Conservation (phyloP, 140 eudicot species). For the Flaveria floridana region DNA sequence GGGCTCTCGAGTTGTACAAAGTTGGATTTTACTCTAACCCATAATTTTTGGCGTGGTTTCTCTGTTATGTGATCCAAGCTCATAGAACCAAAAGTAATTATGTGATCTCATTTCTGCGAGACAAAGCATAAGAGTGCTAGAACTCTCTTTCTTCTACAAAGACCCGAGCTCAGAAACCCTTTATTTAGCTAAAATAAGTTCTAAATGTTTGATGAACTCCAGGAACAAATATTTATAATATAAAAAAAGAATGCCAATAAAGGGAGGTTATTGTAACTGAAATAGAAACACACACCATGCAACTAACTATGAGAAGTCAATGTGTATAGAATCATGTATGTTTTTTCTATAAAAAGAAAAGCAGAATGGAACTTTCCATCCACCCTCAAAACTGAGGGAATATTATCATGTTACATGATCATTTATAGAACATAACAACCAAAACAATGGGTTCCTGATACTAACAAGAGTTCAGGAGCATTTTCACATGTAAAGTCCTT, state of each 20-base stretch:
- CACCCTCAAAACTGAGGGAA: slow-evolving; percentile 17
- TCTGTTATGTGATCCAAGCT: neutral
- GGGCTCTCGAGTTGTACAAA: too few relatives aligned
- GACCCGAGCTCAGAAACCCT: neutral
- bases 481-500: slow-evolving; percentile 85
- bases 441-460: slow-evolving; percentile 3
- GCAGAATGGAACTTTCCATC: slow-evolving; percentile 3
- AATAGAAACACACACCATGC: neutral
- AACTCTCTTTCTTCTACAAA: neutral
- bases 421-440: neutral
- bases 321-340: slow-evolving; percentile 5
- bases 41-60: too few relatives aligned
- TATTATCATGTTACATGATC: slow-evolving; percentile 25
- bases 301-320: neutral
- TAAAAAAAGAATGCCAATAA: neutral
- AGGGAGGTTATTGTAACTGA: neutral
- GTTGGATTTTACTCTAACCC: too few relatives aligned
- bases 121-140: neutral
- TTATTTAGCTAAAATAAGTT: neutral
- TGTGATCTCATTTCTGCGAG: neutral
- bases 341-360: neutral
- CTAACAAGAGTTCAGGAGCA: neutral
- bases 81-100: neutral
- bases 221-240: too few relatives aligned
- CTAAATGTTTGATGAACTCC: neutral